Evolutionary conservation across 2,329 filamentous ascomycete genomes (phyloP), one percentile per base, ranked within the genome.

Genomic region (Drechslera avenae): DNA sequence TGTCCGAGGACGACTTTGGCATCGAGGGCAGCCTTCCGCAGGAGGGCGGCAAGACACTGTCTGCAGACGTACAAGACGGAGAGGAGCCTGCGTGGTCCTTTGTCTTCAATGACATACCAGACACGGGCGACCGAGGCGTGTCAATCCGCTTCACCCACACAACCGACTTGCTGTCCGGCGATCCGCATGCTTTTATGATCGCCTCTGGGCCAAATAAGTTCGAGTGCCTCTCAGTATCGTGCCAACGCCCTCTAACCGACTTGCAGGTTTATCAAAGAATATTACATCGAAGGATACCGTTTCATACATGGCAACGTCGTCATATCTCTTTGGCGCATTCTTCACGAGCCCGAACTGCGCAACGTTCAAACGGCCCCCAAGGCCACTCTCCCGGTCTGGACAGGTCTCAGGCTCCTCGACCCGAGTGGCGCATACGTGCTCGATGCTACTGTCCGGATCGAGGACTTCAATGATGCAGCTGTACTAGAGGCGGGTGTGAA

Each of bases 241-340:
- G 10, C 40, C 39, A 39, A 18, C 39, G 17, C 48, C 28, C 19
- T 46, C 68, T 73, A 50, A 74, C 46, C 16, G 13, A 4, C 30
- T 18, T 44, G 6, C 52, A 85, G 83, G 42, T 84, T 81, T 55
- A 77, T 81, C 17, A 81, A 79, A 5, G 82, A 86, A 60, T 84
- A 83, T 62, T 71, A 83, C 43, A 66, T 82, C 16, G 76, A 81
- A 61, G 84, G 84, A 18, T 77, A 84, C 60, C 78, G 79, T 48
- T 83, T 86, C 59, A 77, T 86, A 31, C 76, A 81, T 49, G 78
- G 81, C 45, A 83, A 86, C 60, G 78, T 83, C 46, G 73, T 83
- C 37, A 70, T 87, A 40, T 79, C 79, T 50, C 68, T 87, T 23
- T 79, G 83, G 60, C 82, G 83, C 28, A 73, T 84, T 18, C 71